These are phyloP conservation scores for Leucocoprinus birnbaumii DNA, from an alignment of 768 basidiomycete species.

Conservation along the genomic window DNA sequence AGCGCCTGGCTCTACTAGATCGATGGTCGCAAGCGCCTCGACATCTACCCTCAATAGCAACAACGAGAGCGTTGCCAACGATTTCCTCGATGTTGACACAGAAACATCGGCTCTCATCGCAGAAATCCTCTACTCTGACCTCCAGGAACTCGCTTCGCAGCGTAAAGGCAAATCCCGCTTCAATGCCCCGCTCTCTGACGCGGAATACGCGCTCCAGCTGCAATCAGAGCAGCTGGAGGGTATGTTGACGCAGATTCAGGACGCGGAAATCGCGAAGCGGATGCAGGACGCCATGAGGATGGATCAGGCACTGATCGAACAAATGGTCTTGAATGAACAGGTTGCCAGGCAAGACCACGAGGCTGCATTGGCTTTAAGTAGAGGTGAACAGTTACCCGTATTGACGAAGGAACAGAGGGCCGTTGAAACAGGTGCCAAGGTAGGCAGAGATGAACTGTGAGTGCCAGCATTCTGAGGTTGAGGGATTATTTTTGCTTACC, in stretches of 20 bases:
- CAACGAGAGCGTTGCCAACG: background rate
- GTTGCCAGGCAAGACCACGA: constrained; percentile 38
- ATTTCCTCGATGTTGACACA: constrained; percentile 22
- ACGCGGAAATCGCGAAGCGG: constrained; percentile 38
- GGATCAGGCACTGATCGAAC: constrained; percentile 29
- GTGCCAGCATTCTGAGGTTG: background rate
- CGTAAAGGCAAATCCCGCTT: constrained; percentile 38
- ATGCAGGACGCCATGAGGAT: constrained; percentile 36
- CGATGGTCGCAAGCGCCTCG: background rate
- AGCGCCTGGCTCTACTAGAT: background rate
- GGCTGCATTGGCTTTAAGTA: constrained; percentile 35
- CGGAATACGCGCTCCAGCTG: constrained; percentile 40
- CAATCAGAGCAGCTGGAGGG: constrained; percentile 33
- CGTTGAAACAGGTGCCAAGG: constrained; percentile 11
- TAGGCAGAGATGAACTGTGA: background rate
- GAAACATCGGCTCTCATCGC: constrained; percentile 37
- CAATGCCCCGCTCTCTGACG: constrained; percentile 32
- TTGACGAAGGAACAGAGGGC: constrained; percentile 19
- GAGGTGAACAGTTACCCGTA: constrained; percentile 27
- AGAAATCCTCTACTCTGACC: constrained; percentile 39
- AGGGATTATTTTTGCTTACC: background rate
- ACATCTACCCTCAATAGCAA: background rate
- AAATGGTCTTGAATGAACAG: constrained; percentile 28
- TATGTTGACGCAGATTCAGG: constrained; percentile 28
- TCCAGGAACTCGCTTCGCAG: constrained; percentile 19